Evolutionary conservation across 192 early-diverging fungal genomes (phyloP).

Genomic region (Phycomyces blakesleeanus): DNA sequence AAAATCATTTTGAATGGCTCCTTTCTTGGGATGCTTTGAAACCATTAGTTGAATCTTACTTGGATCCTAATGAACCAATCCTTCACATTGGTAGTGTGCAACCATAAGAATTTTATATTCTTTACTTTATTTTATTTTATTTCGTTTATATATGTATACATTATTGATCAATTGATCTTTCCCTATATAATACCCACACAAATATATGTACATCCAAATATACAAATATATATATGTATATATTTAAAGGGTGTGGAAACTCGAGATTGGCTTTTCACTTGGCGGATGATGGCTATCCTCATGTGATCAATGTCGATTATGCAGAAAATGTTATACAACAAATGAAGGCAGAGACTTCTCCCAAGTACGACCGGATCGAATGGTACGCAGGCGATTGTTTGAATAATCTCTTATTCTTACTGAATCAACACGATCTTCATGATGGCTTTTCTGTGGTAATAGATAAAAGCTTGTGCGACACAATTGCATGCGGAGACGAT

Average conservation of each 20-base stretch:
- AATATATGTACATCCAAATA: too few species aligned
- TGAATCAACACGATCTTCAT: neutral
- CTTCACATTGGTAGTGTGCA: conserved; percentile 3
- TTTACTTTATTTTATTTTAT: neutral
- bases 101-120: neutral
- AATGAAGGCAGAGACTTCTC: conserved; percentile 9
- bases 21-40: conserved; percentile 7
- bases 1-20: conserved; percentile 35
- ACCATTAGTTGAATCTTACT: conserved; percentile 11
- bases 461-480: conserved; percentile 24
- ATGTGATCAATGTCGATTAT: conserved; percentile 29
- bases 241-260: conserved; percentile 34
- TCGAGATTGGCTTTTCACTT: conserved; percentile 31
- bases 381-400: conserved; percentile 25
- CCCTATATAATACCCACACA: too few species aligned
- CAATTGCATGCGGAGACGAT: conserved; percentile 29
- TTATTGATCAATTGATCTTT: too few species aligned
- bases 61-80: conserved; percentile 5
- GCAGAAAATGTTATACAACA: conserved; percentile 27
- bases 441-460: conserved; percentile 16
- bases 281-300: conserved; percentile 10
- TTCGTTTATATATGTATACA: too few species aligned
- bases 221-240: neutral
- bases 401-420: neutral
- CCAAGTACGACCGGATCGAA: conserved; percentile 7